Conservation (phyloP, 2,329 filamentous ascomycete genomes). For the Fusarium azukiicola region DNA sequence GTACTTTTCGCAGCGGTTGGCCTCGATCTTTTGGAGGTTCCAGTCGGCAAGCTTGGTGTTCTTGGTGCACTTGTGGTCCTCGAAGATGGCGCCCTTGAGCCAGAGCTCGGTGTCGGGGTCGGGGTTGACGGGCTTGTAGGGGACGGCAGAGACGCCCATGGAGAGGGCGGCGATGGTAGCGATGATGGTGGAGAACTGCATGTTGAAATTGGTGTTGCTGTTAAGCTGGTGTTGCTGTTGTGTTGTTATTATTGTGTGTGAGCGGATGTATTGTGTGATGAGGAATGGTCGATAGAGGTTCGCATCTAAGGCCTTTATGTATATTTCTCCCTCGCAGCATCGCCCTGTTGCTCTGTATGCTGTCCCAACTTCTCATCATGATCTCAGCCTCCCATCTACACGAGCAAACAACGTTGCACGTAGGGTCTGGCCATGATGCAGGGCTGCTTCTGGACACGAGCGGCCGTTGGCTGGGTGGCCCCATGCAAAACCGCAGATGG, state of each 20-base stretch:
- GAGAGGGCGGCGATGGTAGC: constrained; percentile 7
- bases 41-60: background rate
- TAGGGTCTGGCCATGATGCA: background rate
- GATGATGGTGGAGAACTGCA: constrained; percentile 19
- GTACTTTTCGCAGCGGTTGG: background rate
- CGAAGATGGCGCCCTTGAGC: background rate
- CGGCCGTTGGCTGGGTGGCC: background rate
- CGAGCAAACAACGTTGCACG: constrained; percentile 18
- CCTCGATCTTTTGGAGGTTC: background rate
- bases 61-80: background rate
- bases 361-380: background rate
- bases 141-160: constrained; percentile 13
- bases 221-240: background rate
- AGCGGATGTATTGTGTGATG: background rate
- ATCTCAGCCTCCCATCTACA: background rate
- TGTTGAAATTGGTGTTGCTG: constrained; percentile 1
- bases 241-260: background rate
- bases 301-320: background rate
- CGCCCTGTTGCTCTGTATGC: background rate
- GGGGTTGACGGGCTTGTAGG: background rate
- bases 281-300: background rate
- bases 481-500: background rate
- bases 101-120: background rate
- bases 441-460: background rate
- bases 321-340: background rate